Base-by-base conservation (phyloP, 192 early-diverging fungal genomes). In the Linnemannia schmuckeri region DNA sequence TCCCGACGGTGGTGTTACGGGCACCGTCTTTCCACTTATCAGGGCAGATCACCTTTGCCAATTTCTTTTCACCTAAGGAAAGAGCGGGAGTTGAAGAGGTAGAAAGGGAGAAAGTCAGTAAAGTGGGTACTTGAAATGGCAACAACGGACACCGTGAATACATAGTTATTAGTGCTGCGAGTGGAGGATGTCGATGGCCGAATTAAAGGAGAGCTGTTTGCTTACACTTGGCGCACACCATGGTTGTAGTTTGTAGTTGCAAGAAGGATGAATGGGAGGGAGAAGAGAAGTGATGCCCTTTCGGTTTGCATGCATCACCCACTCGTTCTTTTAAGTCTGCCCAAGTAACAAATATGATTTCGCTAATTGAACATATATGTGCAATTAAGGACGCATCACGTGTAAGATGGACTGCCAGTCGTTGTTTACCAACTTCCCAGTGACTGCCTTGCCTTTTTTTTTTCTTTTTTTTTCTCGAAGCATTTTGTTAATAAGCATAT, bases 1-100 rank as follows among this genome's bases (percentile, higher is more conserved):
- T 47, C 8, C 82, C 90, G 81, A 91, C 89, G 44, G 79, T 82
- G 13, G 88, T 77, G 37, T 94, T 94, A 33, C 91, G 88, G 42
- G 93, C 91, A 8, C 93, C 93, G 42, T 92, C 93, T 33, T 94
- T 94, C 93, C 93, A 94, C 55, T 92, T 94, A 75, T 94, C 93
- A 38, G 93, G 91, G 40, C 88, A 89, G 75, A 91, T 91, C 37
- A 94, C 89, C 77, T 90, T 92, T 40, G 88, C 68, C 54, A 94
- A 70, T 61, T 94, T 94, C 88, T 94, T 94, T 89, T 94, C 93
- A 63, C 91, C 87, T 89, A 40, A 77, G 75, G 40, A 42, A 42
- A 22, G 38, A 63, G 70, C 27, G 61, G 61, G 61, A 30, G 27
- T 66, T 79, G 37, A 42, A 72, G 52, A 55, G 27, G 70, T 22